Base-by-base conservation (phyloP, 805 yeast genomes). In the Sugiyamaella americana region DNA sequence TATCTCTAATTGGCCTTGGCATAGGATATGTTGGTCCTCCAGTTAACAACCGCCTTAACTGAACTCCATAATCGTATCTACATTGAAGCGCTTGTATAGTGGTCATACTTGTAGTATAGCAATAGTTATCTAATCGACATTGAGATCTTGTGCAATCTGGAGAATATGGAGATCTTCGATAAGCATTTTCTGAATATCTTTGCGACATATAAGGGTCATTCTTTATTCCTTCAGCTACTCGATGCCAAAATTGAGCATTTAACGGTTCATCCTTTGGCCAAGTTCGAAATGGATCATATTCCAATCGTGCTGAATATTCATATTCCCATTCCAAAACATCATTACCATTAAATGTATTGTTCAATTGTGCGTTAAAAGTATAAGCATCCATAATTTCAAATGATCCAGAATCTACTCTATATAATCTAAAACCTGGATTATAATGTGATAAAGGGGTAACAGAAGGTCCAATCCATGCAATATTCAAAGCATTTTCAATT, bases 371-470 rank as follows among this genome's bases (percentile, higher is more conserved):
- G 61, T 72, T 80, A 64, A 71, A 79, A 56, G 79, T 80, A 64
- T 42, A 32, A 3, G 84, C 48, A 58, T 82, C 78, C 72, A 79
- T 70, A 50, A 82, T 69, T 51, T 74, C 75, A 65, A 79, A 80
- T 4, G 85, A 74, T 53, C 73, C 63, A 21, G 73, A 65, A 59
- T 82, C 87, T 43, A 82, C 80, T 53, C 78, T 78, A 57, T 82
- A 83, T 64, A 79, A 81, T 60, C 84, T 74, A 84, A 85, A 82
- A 18, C 80, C 73, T 4, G 89, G 89, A 60, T 82, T 82, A 52
- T 74, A 71, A 41, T 76, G 69, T 6, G 67, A 64, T 58, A 71
- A 69, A 6, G 87, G 85, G 5, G 87, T 80, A 35, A 83, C 75
- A 0, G 86, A 77, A 50, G 79, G 87, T 2, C 77, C 72, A 46